phyloP scores from a whole-genome alignment of 495 filamentous ascomycete genomes.

The Penicillium argentinense region DNA sequence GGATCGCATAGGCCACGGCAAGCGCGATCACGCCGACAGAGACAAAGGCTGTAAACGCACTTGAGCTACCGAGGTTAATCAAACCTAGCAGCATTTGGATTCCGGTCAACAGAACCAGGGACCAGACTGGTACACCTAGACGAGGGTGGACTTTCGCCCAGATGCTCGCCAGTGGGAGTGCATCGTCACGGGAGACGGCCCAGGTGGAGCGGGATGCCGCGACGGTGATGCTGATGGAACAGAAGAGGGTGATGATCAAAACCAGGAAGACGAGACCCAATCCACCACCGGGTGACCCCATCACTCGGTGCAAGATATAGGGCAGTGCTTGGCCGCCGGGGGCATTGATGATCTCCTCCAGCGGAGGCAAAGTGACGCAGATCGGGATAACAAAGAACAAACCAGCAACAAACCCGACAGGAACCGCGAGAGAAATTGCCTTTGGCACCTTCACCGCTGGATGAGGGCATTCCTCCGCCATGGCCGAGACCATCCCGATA shows the following conservation, averaged over 20 bases:
- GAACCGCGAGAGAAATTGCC: slow-evolving; percentile 44
- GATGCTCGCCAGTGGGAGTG: slow-evolving; percentile 33
- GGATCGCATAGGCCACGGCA: slow-evolving; percentile 57
- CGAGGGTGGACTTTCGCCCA: slow-evolving; percentile 31
- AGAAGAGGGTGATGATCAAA: slow-evolving; percentile 63
- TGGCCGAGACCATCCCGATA: slow-evolving; percentile 52
- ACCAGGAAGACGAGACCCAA: slow-evolving; percentile 48
- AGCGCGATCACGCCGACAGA: slow-evolving; percentile 62
- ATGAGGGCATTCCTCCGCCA: slow-evolving; percentile 50
- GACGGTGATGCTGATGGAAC: slow-evolving; percentile 61
- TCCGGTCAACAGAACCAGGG: slow-evolving; percentile 33
- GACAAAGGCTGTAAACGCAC: slow-evolving; percentile 64
- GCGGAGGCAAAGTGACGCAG: slow-evolving; percentile 45
- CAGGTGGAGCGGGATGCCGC: slow-evolving; percentile 60
- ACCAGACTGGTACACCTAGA: slow-evolving; percentile 38
- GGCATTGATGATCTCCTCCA: slow-evolving; percentile 40
- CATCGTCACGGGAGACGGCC: slow-evolving; percentile 60
- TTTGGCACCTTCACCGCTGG: slow-evolving; percentile 46
- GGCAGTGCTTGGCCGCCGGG: slow-evolving; percentile 46
- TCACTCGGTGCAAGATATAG: slow-evolving; percentile 48
- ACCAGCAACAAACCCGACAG: slow-evolving; percentile 42
- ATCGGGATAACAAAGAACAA: slow-evolving; percentile 51
- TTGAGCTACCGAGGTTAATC: slow-evolving; percentile 62
- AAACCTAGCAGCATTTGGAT: slow-evolving; percentile 53
- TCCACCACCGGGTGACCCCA: slow-evolving; percentile 49